Base-by-base conservation (phyloP, 2,329 filamentous ascomycete species). In the Aspergillus flavus region DNA sequence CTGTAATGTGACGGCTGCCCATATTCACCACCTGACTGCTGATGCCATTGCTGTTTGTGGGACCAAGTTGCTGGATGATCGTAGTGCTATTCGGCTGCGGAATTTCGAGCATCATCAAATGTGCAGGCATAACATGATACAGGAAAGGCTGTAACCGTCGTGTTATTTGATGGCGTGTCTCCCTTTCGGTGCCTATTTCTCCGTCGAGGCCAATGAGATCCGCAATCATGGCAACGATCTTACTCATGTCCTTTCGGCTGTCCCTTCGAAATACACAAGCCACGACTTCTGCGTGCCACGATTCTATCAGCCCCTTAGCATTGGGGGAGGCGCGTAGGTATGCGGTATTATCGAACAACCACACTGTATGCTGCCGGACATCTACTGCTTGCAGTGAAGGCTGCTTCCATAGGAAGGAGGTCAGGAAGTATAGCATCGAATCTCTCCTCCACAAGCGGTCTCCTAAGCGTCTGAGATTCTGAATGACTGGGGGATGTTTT, bases 291-390 rank as follows among this genome's bases (percentile, higher is more conserved):
- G 91, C 91, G 72, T 91, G 84, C 93, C 93, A 97, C 58, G 71
- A 66, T 74, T 76, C 59, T 2, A 78, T 76, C 26, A 56, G 61
- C 62, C 76, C 71, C 21, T 71, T 70, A 63, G 72, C 53, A 81
- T 78, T 75, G 52, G 67, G 64, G 65, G 75, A 73, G 59, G 73
- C 57, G 28, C 76, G 71, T 64, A 87, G 86, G 75, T 90, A 94
- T 5, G 93, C 94, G 3, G 91, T 94, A 72, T 95, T 97, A 80
- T 98, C 93, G 55, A 97, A 83, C 9, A 97, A 82, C 94, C 94
- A 97, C 46, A 97, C 88, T 16, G 86, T 87, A 75, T 97, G 91
- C 57, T 82, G 77, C n/a, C 86, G 79, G 19, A 83, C 82, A 60
- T 87, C 85, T 54, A 92, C 85, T 39, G 83, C 80, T 53, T 84